Percentiles rank a stretch among this genome's conserved stretches.
Evolutionary conservation across 2,329 filamentous ascomycete genomes (phyloP).

Genomic region (Neopestalotiopsis clavispora): DNA sequence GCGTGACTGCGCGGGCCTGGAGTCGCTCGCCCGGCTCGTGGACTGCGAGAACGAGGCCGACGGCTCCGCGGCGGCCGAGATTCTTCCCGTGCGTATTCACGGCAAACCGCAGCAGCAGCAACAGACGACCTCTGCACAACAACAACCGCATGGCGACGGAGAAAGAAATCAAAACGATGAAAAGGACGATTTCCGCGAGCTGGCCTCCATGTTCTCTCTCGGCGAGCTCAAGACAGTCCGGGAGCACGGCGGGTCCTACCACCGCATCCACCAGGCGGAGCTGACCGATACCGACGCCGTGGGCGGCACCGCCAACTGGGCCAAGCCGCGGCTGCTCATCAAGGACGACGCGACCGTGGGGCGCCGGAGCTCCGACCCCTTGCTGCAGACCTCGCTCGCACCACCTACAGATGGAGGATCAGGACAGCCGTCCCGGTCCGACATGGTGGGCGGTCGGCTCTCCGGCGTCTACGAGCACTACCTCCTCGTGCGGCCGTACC

Average conservation of each 20-base stretch:
- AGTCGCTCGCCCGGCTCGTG: slow-evolving; percentile 60
- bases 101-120: background rate
- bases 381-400: slow-evolving; percentile 18
- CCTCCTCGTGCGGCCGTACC: slow-evolving; percentile 69
- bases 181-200: slow-evolving; percentile 67
- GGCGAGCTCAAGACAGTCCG: slow-evolving; percentile 69
- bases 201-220: slow-evolving; percentile 73
- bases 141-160: slow-evolving; percentile 22
- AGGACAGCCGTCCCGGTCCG: slow-evolving; percentile 46
- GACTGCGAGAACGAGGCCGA: slow-evolving; percentile 21
- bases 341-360: slow-evolving; percentile 38
- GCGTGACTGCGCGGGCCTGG: slow-evolving; percentile 69
- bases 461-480: slow-evolving; percentile 60
- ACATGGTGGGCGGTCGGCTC: slow-evolving; percentile 36
- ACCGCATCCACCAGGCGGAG: slow-evolving; percentile 52
- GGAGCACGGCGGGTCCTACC: slow-evolving; percentile 67
- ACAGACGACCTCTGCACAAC: background rate
- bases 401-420: slow-evolving; percentile 35
- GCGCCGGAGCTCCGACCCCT: slow-evolving; percentile 20
- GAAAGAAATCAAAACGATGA: slow-evolving; percentile 29
- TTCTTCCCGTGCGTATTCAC: background rate
- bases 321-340: slow-evolving; percentile 46
- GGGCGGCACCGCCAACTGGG: slow-evolving; percentile 36
- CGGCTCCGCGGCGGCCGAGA: background rate
- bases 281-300: slow-evolving; percentile 37